Base-by-base conservation (phyloP, 768 basidiomycete species). In the Calocybe cyanea region DNA sequence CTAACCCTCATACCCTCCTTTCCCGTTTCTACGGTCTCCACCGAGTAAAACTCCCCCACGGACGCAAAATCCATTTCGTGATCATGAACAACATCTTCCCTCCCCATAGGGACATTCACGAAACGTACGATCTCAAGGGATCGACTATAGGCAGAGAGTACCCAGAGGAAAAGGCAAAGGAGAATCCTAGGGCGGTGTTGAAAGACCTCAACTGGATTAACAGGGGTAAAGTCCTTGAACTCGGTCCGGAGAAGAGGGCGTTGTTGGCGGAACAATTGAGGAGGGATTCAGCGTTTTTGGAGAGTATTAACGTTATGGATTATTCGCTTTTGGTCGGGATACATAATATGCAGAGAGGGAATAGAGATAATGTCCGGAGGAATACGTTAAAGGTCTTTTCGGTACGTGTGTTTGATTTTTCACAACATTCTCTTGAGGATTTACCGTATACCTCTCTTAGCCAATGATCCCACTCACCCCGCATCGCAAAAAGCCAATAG, bases 61-160 rank as follows among this genome's bases (percentile, higher is more conserved):
- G 96, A 0, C 71, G 77, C 36, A 99, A 99, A 70, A 99, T 99
- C 43, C 96, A 99, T 63, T 99, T 99, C 61, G 92, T 98, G 45
- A 96, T 99, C 67, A 97, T 98, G 93, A 99, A 98, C 72, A 99
- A 99, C 63, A 77, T 99, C 21, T 97, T 99, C 68, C 95, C 96
- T 0, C 87, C 96, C 0, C 95, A 98, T 67, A 83, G 92, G 53
- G 96, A 99, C 63, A 77, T 98, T 34, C 96, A 99, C 66, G 96
- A 97, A 71, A 95, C 94, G 23, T 98, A 88, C 60, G 95, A 99
- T 64, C 75, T 98, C 54, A 98, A 99, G 63, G 95, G 94, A 2
- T 91, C 87, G 38, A 93, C 94, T 0, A 81, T 95, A 1, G 95
- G 94, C 0, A 73, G 95, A 19, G 74, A 83, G 63, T 93, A 92